Conservation (phyloP, 2,329 filamentous ascomycete species). For the Pseudocercospora cruenta region DNA sequence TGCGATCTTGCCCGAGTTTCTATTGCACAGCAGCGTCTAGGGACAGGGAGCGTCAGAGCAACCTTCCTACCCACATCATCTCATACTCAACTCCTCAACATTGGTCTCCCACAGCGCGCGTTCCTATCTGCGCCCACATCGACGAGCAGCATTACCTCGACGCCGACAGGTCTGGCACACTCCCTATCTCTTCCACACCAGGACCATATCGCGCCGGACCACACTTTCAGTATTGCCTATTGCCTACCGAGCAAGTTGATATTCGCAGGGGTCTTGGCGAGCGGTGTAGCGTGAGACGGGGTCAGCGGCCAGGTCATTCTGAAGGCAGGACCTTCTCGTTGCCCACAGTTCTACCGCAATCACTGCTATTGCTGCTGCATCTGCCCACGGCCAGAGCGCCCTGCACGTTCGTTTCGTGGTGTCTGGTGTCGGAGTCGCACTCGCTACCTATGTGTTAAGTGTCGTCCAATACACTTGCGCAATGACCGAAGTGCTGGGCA, state of each 20-base stretch:
- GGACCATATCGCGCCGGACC: background rate
- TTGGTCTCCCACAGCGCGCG: background rate
- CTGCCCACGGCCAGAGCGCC: background rate
- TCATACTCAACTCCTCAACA: slow-evolving; percentile 1
- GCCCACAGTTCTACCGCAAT: background rate
- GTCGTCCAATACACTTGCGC: slow-evolving; percentile 5
- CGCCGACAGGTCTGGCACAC: background rate
- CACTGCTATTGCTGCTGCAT: background rate
- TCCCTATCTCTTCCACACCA: background rate
- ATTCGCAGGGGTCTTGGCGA: background rate
- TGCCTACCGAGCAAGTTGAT: background rate
- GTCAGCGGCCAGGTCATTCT: background rate
- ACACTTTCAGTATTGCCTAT: background rate
- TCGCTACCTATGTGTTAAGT: slow-evolving; percentile 21
- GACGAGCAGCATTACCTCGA: background rate
- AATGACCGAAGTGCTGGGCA: slow-evolving; percentile 51
- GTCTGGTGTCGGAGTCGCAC: background rate
- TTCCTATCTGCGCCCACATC: background rate
- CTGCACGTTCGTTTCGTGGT: slow-evolving; percentile 15
- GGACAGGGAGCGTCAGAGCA: background rate
- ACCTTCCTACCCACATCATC: slow-evolving; percentile 4
- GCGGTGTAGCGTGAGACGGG: background rate
- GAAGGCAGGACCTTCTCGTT: background rate
- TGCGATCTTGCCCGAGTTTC: slow-evolving; percentile 2
- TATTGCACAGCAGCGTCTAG: background rate